Evolutionary conservation across 2,329 filamentous ascomycete species (phyloP), one percentile per base, ranked within the genome.

Genomic region (Podosphaera aphanis): DNA sequence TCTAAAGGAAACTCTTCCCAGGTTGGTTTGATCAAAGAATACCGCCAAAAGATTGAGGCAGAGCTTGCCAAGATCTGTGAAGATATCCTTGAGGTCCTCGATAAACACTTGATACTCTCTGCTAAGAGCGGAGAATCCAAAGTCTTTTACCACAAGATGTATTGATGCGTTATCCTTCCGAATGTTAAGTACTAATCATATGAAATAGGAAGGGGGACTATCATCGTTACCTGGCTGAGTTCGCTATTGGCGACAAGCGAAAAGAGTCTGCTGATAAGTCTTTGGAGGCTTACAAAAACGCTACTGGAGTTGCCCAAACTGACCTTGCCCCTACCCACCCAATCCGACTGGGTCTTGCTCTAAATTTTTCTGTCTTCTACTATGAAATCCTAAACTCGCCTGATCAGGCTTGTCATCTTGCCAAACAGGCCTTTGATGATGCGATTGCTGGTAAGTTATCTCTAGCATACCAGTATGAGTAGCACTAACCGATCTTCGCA

Each of bases 101-200:
- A 94, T 64, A 73, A 93, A 61, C 79, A 77, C 63, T 73, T 95
- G 61, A 95, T 95, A 63, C 86, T 86, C 66, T 88, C 90, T 68
- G 88, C 88, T 62, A 81, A 90, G 68, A 81, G 83, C 56, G 88
- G 88, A 70, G 88, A 95, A 74, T 93, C 85, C 65, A 95, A 94
- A 79, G 88, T 95, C 64, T 95, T 95, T 69, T 95, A 95, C 73
- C 86, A 94, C 80, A 95, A 95, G 79, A 95, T 95, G 88, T 94
- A 70, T 59, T 83, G 73, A 53, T 49, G 13, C 15, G n/a, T n/a
- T 33, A n/a, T 11, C 15, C 15, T n/a, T 33, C 29, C 13, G 29
- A 33, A 33, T 33, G 23, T 20, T 33, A 41, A 43, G 51, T 33
- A n/a, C 29, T 33, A n/a, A 33, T 11, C 29, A 13, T 4, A 3